Base-by-base conservation (phyloP, 2,329 filamentous ascomycete genomes). In the Exophiala viscosa region DNA sequence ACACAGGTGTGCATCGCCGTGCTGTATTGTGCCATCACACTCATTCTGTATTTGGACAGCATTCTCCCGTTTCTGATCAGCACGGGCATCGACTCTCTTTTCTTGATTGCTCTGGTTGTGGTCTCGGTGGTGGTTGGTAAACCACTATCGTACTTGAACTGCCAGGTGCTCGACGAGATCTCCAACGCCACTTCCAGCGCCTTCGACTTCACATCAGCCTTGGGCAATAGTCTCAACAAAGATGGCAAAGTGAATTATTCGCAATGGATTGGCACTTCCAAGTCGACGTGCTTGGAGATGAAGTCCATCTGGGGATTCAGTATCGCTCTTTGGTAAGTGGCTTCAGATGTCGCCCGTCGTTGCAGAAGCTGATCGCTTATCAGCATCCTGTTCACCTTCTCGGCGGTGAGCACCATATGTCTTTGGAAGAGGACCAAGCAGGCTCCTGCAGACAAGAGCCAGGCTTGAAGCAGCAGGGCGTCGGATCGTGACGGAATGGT, bases 231-330 rank as follows among this genome's bases (percentile, higher is more conserved):
- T 55, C 66, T 83, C 33, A 73, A 73, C 43, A 68, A 75, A 45
- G 76, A 75, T n/a, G 73, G 73, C 5, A 74, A 67, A 36, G 65
- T 83, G 50, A 71, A 74, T 15, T 73, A 83, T 54, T 64, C 65
- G 11, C 69, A 74, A 51, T 85, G 80, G 79, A 80, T 82, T 40
- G 80, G 80, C n/a, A 76, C 78, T 7, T 82, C 76, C 10, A 79
- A 76, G 66, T 65, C 79, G 14, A 87, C 87, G 50, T 96, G 91
- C 74, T 83, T 85, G 65, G 84, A 93, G 75, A 84, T 90, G 69
- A 95, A 95, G 78, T 82, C 87, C 13, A 82, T 93, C 60, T 96
- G 90, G 91, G 90, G 90, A 1, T 71, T 96, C 55, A 82, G 83
- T 68, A 91, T 96, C 69, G 84, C 84, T 3, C 79, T 95, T 45